Base-by-base conservation (phyloP, 1,284 basidiomycete genomes). In the Austroboletus rostrupii region DNA sequence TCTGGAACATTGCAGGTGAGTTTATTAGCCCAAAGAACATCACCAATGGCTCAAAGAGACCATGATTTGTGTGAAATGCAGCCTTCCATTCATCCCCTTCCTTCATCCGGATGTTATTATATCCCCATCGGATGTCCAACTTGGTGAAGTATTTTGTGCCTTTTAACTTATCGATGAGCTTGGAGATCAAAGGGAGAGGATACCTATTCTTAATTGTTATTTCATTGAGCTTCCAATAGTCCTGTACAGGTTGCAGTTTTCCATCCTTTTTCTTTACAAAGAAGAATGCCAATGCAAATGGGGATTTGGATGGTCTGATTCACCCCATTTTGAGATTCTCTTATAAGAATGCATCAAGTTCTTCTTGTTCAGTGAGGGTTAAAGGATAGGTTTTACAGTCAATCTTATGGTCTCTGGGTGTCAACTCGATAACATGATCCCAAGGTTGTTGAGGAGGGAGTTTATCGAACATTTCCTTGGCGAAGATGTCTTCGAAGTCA, bases 321-420 rank as follows among this genome's bases (percentile, higher is more conserved):
- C 23, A 0, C 48, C 33, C 21, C 45, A 43, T n/a, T 50, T 45
- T 16, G 45, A n/a, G n/a, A n/a, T 50, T 8, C 41, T 43, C 1
- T 47, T 10, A 12, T 45, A 50, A 13, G 47, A 52, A 48, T 1
- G 1, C 14, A 19, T 52, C n/a, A 1, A 52, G 38, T 39, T 52
- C 39, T 7, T 35, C 12, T 17, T 48, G 43, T 40, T 52, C 32
- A 1, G 12, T 3, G 0, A 20, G 21, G 5, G 31, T 32, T 1
- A 52, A 32, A 2, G 33, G 43, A 14, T 52, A 48, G 2, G 17
- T 43, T 21, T 52, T 52, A 17, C 47, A 48, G 13, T 52, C 28
- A n/a, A 35, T 32, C 2, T 7, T 10, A 14, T 48, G 40, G 13
- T 36, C 4, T 8, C 26, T n/a, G 1, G 40, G 41, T 3, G n/a